Conservation (phyloP, 2,329 filamentous ascomycete species). For the Ceratocystis alfenasii region DNA sequence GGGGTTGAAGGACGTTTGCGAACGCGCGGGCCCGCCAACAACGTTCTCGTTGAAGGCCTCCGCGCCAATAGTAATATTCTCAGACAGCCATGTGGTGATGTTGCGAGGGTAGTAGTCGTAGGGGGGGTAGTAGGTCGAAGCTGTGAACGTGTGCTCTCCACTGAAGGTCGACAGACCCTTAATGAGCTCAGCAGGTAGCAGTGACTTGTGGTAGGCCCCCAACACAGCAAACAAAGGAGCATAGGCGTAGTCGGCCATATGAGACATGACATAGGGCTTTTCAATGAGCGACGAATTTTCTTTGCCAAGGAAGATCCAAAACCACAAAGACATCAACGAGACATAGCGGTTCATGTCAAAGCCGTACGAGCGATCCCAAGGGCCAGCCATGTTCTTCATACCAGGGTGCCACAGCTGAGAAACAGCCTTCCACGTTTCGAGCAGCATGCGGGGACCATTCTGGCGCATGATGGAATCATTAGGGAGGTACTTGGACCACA, state of each 20-base stretch:
- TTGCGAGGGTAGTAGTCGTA: conserved; percentile 46
- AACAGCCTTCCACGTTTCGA: conserved; percentile 41
- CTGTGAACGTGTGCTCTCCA: conserved; percentile 41
- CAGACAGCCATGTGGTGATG: conserved; percentile 46
- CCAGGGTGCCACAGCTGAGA: conserved; percentile 45
- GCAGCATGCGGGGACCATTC: conserved; percentile 41
- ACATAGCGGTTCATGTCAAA: conserved; percentile 51
- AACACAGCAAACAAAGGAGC: conserved; percentile 45
- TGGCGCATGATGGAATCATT: conserved; percentile 41
- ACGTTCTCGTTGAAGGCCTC: conserved; percentile 45
- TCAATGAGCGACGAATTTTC: conserved; percentile 30
- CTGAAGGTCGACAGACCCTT: conserved; percentile 36
- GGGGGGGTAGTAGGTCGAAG: conserved; percentile 45
- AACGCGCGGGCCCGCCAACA: conserved; percentile 43
- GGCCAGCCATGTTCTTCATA: conserved; percentile 49
- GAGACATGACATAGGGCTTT: conserved; percentile 43
- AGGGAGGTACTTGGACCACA: conserved; percentile 49
- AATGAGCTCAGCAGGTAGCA: conserved; percentile 35
- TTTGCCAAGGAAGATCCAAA: conserved; percentile 47
- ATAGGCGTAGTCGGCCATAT: conserved; percentile 47
- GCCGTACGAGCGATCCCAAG: conserved; percentile 52
- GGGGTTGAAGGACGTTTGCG: conserved; percentile 44
- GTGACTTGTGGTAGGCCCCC: conserved; percentile 36
- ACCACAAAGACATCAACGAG: conserved; percentile 44
- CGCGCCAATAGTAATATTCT: conserved; percentile 47